A percentile compares a stretch with the other conserved stretches of the same genome.
These are phyloP conservation scores for Debaryomycetaceae sp. DNA, from an alignment of 1,139 yeast genomes.

Conservation along the genomic window DNA sequence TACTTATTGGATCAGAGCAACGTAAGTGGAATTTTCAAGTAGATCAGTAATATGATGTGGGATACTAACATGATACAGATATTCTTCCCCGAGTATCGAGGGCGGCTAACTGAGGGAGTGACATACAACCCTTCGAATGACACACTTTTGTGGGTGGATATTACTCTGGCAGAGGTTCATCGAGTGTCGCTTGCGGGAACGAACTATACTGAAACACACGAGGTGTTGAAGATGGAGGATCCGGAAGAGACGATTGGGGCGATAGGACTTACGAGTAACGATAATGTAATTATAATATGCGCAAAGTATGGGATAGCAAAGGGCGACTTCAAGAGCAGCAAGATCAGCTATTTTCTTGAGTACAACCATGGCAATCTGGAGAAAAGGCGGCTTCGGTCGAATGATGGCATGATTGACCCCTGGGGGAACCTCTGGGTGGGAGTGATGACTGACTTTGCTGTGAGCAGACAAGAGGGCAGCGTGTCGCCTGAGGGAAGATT, in stretches of 20 bases:
- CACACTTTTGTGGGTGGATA: slow-evolving; percentile 68
- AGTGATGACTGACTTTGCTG: slow-evolving; percentile 60
- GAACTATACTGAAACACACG: slow-evolving; percentile 28
- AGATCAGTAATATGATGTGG: too few relatives aligned
- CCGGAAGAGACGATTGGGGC: slow-evolving; percentile 53
- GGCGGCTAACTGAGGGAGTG: slow-evolving; percentile 63
- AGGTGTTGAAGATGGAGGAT: slow-evolving; percentile 36
- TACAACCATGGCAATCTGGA: slow-evolving; percentile 38
- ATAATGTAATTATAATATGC: slow-evolving; percentile 46
- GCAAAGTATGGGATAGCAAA: slow-evolving; percentile 55
- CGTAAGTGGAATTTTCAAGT: not conserved
- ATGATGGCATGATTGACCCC: slow-evolving; percentile 71
- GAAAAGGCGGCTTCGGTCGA: slow-evolving; percentile 50
- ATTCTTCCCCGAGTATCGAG: slow-evolving; percentile 43
- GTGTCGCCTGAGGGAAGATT: slow-evolving; percentile 40
- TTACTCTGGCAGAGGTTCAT: slow-evolving; percentile 56
- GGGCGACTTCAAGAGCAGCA: slow-evolving; percentile 35
- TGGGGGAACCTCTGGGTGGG: slow-evolving; percentile 72
- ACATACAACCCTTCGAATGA: slow-evolving; percentile 58
- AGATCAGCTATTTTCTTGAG: slow-evolving; percentile 42
- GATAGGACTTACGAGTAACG: slow-evolving; percentile 53
- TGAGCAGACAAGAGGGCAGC: slow-evolving; percentile 19
- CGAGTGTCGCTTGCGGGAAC: slow-evolving; percentile 29
- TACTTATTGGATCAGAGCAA: not conserved
- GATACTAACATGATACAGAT: slow-evolving; percentile 12